Conservation (phyloP, 768 basidiomycete species). For the Tubosaeta brunneosetosa region DNA sequence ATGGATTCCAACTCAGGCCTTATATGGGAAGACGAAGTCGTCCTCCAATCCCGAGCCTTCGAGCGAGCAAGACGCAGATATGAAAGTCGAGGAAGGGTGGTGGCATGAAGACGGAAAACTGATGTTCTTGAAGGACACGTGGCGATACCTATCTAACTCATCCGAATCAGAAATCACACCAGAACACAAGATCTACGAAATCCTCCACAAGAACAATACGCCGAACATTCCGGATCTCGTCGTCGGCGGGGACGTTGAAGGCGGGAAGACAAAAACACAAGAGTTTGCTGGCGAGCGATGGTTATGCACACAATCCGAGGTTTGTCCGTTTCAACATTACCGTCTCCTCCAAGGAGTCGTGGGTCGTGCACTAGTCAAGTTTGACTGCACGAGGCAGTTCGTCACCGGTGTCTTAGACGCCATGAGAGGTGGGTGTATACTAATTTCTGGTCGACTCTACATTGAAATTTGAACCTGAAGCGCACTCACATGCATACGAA, state of each 20-base stretch:
- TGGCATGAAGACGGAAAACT: background rate
- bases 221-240: conserved; percentile 2
- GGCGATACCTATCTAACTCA: background rate
- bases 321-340: background rate
- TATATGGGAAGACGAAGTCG: too few relatives aligned
- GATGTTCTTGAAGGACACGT: background rate
- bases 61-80: background rate
- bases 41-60: too few relatives aligned
- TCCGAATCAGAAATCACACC: background rate
- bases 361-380: background rate
- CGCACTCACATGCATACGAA: conserved; percentile 5
- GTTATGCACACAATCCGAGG: background rate
- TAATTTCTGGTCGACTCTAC: background rate
- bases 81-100: background rate
- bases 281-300: background rate
- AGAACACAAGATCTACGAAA: conserved; percentile 2
- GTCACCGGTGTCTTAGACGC: background rate
- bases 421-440: background rate
- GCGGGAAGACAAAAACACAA: background rate
- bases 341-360: background rate
- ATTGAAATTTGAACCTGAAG: conserved; percentile 4
- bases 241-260: background rate
- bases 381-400: background rate
- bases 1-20: background rate
- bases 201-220: background rate